Evolutionary conservation across 75 land plant genomes (phyloP), one percentile per base, ranked within the genome.

Genomic region (Cupressus sempervirens): DNA sequence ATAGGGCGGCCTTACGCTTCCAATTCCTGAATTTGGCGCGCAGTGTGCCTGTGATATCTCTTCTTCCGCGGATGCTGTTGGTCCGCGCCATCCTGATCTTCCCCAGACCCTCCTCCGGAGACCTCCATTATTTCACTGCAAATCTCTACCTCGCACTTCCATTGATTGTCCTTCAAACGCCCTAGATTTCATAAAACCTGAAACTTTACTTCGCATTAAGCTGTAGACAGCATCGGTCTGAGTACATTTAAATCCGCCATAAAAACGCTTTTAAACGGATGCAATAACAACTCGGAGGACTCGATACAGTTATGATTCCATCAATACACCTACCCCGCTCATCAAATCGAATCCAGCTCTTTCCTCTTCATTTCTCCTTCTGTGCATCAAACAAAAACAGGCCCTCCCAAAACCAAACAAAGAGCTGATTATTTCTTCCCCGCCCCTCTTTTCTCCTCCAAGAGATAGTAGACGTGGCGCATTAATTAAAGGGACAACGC

Each of bases 11-110:
- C 85, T 76, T 91, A 94, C 96, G 90, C 76, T 86, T 94, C 96
- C 95, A 94, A 93, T 81, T 93, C 96, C 83, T 92, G 94, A 83
- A 95, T 95, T 89, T 95, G 97, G 29, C 88, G 89, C 12, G 92
- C 84, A 30, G 97, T 95, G 86, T 95, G 97, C 9, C 97, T 72
- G 85, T 95, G 97, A 76, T 90, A 96, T n/a, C 98, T 89, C 87
- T 96, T 96, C 89, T 93, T 93, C 86, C 88, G 89, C 0, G 87
- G 81, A 35, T 81, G 48, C 23, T 85, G 87, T 41, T 65, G 41
- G 15, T 68, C 83, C 36, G 48, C 73, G 3, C 80, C 79, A 12
- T 52, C 84, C 58, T 84, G 74, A 62, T 91, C 84, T 84, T 88
- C 81, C 34, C 83, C 83, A 58, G 92, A 54, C 76, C 88, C 82